These are phyloP conservation scores for Metschnikowia reukaufii DNA, from an alignment of 805 yeast genomes.

Conservation along the genomic window DNA sequence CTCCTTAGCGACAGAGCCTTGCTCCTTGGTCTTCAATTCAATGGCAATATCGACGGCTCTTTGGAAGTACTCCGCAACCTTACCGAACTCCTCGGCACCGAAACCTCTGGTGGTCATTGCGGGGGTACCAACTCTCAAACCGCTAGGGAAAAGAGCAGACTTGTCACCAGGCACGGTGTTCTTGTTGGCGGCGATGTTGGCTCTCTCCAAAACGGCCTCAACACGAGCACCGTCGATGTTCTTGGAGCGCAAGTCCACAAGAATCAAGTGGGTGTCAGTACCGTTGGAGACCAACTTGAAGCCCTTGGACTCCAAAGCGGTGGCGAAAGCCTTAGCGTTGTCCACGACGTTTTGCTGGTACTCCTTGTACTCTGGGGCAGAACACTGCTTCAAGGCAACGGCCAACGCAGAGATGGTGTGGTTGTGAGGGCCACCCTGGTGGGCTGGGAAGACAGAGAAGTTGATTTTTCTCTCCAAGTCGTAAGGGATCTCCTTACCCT, in stretches of 20 bases:
- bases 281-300: conserved; percentile 85
- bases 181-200: conserved; percentile 93
- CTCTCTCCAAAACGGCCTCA: conserved; percentile 83
- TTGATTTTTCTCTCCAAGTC: conserved; percentile 90
- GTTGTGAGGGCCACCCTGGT: conserved; percentile 99
- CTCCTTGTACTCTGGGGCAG: conserved; percentile 80
- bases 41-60: conserved; percentile 71
- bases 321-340: conserved; percentile 78
- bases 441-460: conserved; percentile 98
- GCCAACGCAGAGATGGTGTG: conserved; percentile 97
- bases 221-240: conserved; percentile 94
- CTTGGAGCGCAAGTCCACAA: conserved; percentile 76
- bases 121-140: conserved; percentile 96
- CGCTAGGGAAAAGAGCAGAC: conserved; percentile 94
- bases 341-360: conserved; percentile 82
- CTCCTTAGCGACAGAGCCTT: conserved; percentile 58
- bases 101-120: conserved; percentile 98
- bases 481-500: conserved; percentile 80
- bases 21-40: conserved; percentile 56
- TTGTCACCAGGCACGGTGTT: conserved; percentile 96
- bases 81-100: conserved; percentile 70
- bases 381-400: conserved; percentile 90
- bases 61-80: conserved; percentile 78
- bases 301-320: conserved; percentile 62
- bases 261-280: conserved; percentile 90